A percentile compares a stretch with the other conserved stretches of the same genome.
These are phyloP conservation scores for Mimosa pudica DNA, from an alignment of 306 rosid species.

Conservation along the genomic window DNA sequence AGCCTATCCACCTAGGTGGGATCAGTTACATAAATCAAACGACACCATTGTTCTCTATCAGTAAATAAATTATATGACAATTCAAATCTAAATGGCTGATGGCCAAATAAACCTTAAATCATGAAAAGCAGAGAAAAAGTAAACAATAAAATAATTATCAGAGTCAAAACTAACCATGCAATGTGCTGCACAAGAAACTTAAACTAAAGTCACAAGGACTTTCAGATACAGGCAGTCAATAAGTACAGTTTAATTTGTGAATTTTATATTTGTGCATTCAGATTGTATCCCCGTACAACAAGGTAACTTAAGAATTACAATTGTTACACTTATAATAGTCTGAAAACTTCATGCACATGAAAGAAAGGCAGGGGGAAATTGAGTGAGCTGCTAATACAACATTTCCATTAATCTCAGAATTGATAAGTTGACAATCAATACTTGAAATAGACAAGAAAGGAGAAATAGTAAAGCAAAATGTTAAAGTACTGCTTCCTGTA, in stretches of 20 bases:
- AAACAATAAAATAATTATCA: not conserved
- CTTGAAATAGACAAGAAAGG: conserved; percentile 2
- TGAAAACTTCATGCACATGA: not conserved
- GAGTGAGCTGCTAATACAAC: not conserved
- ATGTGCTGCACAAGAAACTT: not conserved
- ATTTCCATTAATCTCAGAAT: conserved; percentile 5
- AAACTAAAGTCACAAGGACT: not conserved
- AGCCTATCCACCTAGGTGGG: no score
- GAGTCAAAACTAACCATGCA: not conserved
- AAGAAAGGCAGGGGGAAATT: conserved; percentile 2
- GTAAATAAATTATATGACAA: not conserved
- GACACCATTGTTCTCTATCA: no score
- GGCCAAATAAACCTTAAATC: conserved; percentile 16
- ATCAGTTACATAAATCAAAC: no score
- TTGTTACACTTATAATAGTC: not conserved
- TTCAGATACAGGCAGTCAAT: not conserved
- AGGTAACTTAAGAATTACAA: not conserved
- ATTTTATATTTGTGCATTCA: not conserved
- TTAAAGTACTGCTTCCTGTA: conserved; percentile 16
- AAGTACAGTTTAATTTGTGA: not conserved
- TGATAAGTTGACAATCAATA: not conserved
- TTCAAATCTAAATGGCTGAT: conserved; percentile 14
- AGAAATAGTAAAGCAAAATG: conserved; percentile 20
- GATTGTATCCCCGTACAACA: not conserved
- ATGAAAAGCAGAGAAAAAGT: not conserved